A percentile compares a stretch with the other conserved stretches of the same genome.
These are phyloP conservation scores for Fomitopsis serialis DNA, from an alignment of 768 basidiomycete species.

Conservation along the genomic window DNA sequence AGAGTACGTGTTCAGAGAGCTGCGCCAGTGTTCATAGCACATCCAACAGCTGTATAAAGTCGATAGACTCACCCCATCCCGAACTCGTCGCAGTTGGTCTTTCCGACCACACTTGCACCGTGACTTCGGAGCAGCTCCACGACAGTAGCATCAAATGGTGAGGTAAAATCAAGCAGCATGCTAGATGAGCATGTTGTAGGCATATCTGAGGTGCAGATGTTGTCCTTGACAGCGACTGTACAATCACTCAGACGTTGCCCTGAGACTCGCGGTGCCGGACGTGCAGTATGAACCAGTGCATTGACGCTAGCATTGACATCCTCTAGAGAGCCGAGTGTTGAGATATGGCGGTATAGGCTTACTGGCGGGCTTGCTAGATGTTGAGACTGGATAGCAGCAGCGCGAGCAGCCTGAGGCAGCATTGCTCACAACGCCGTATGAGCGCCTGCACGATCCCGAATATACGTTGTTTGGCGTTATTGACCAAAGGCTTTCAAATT, in stretches of 20 bases:
- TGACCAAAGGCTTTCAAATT: constrained; percentile 29
- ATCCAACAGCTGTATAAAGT: neutral
- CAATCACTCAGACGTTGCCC: constrained; percentile 31
- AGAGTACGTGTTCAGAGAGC: constrained; percentile 75
- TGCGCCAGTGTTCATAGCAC: constrained; percentile 21
- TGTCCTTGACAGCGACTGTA: constrained; percentile 78
- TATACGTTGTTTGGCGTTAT: constrained; percentile 21
- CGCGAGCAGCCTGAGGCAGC: too few relatives aligned
- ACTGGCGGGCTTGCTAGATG: neutral
- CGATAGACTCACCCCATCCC: constrained; percentile 80
- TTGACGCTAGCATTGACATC: constrained; percentile 34
- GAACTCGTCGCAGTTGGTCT: constrained; percentile 96
- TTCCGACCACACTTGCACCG: constrained; percentile 76
- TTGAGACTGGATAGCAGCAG: neutral
- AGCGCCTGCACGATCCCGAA: neutral
- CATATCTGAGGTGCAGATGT: constrained; percentile 65
- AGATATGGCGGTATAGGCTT: neutral
- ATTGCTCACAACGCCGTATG: neutral
- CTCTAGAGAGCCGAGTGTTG: constrained; percentile 2
- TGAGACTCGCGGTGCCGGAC: neutral
- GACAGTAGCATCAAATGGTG: constrained; percentile 87
- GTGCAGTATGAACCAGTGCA: constrained; percentile 41
- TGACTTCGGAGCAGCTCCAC: constrained; percentile 52
- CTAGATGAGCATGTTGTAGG: constrained; percentile 76
- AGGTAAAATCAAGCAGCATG: constrained; percentile 66